These are phyloP conservation scores for Agrostemma githago DNA, from an alignment of 148 eudicot species.

Conservation along the genomic window DNA sequence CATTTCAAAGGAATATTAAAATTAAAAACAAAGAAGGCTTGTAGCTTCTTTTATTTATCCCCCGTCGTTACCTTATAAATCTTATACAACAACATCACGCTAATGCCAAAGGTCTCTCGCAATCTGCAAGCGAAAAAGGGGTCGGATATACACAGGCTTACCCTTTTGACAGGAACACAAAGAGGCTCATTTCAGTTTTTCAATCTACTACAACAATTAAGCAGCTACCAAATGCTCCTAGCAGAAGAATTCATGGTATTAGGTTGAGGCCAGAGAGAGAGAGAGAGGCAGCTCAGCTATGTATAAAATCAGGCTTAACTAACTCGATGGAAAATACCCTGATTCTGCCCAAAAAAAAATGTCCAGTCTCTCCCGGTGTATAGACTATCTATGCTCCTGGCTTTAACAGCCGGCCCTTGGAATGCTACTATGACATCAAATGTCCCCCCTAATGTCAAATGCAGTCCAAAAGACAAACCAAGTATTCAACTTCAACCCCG, in stretches of 20 bases:
- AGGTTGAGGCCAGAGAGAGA: neutral
- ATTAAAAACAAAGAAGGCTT: neutral
- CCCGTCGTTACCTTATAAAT: neutral
- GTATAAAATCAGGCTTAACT: neutral
- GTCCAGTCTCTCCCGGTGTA: neutral
- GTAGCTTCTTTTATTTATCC: neutral
- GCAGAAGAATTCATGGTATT: neutral
- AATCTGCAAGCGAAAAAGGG: too few relatives aligned
- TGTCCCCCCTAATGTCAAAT: neutral
- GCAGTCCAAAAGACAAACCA: constrained; percentile 9
- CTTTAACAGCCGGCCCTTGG: neutral
- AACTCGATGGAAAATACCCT: constrained; percentile 6
- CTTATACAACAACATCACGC: neutral
- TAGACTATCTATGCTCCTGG: neutral
- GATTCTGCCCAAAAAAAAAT: neutral
- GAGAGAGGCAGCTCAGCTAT: neutral
- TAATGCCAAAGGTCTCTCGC: too few relatives aligned
- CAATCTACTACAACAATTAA: neutral
- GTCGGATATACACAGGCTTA: too few relatives aligned
- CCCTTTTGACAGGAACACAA: too few relatives aligned
- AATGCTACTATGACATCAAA: neutral
- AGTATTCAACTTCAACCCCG: neutral
- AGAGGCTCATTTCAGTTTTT: too few relatives aligned
- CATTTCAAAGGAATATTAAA: neutral
- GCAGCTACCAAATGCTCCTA: neutral